phyloP scores from a whole-genome alignment of 129 eudicot genomes.

The Rutidosis leptorrhynchoides region DNA sequence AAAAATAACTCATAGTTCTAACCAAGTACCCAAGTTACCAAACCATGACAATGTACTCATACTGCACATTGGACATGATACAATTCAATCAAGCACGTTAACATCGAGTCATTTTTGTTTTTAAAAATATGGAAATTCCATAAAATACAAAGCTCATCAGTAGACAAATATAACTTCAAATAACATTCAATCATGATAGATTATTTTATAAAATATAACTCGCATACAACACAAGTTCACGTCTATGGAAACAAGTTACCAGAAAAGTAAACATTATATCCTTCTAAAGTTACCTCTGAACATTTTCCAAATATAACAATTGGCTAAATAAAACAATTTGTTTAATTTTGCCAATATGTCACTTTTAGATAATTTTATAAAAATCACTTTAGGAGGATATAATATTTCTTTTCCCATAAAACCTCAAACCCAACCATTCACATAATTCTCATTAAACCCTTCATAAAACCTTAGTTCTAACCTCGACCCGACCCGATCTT shows the following conservation, averaged over 20 bases:
- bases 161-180: slow-evolving; percentile 27
- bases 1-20: too few relatives aligned
- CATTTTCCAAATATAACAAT: not conserved
- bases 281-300: slow-evolving; percentile 7
- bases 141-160: not conserved
- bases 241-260: slow-evolving; percentile 33
- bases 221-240: slow-evolving; percentile 15
- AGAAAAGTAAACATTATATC: slow-evolving; percentile 21
- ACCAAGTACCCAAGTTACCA: too few relatives aligned
- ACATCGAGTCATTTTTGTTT: not conserved
- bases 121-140: not conserved
- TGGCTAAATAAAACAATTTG: not conserved
- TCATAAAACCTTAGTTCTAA: slow-evolving; percentile 40
- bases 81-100: too few relatives aligned
- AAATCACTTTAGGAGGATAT: slow-evolving; percentile 24
- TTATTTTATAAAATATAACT: too few relatives aligned
- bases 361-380: slow-evolving; percentile 2
- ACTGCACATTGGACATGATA: too few relatives aligned
- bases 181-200: slow-evolving; percentile 23
- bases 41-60: too few relatives aligned
- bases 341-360: not conserved
- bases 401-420: slow-evolving; percentile 12
- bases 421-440: slow-evolving; percentile 37
- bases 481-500: slow-evolving; percentile 35
- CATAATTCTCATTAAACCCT: slow-evolving; percentile 33